Base-by-base conservation (phyloP, 345 rosid species). In the Acer saccharum region DNA sequence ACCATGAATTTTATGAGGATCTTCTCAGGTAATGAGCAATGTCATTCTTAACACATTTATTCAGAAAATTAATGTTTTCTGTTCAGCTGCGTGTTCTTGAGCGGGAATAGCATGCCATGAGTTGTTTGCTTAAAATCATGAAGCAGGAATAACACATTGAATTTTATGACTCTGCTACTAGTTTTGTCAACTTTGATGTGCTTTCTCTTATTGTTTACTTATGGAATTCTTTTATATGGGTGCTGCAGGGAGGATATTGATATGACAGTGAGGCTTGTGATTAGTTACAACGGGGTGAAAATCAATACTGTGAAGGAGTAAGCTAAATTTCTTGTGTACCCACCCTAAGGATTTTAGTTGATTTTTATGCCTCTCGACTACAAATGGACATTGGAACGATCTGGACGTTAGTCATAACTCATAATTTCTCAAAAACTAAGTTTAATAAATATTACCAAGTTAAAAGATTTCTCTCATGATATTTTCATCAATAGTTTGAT, bases 191-290 rank as follows among this genome's bases (percentile, higher is more conserved):
- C 27, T 41, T 82, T 16, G 21, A 25, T 25, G 17, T 20, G 16
- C 20, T 63, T 29, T 58, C 2, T 25, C 9, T 57, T 55, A 64
- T 74, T 63, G 0, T 35, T 72, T 77, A n/a, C 72, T 63, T 71
- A 62, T 68, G 29, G 73, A 64, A 65, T 4, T 55, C 20, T 75
- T 58, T 76, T 61, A 20, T 78, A 75, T 68, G 76, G 66, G 16
- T 63, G 69, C 74, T 83, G 80, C 90, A 93, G 98, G 81, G 94
- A 89, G 78, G 98, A 92, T 81, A 84, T 93, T 71, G 83, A 82
- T 62, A 95, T 95, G 99, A 92, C 93, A 72, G 88, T 95, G 64
- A 92, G 99, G 82, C 98, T 93, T 80, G 97, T 95, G 79, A 91
- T 93, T 70, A 95, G 86, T 84, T 95, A 87, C 92, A 91, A 87